phyloP scores from a whole-genome alignment of 331 rosid species.

The Quercus lobata region DNA sequence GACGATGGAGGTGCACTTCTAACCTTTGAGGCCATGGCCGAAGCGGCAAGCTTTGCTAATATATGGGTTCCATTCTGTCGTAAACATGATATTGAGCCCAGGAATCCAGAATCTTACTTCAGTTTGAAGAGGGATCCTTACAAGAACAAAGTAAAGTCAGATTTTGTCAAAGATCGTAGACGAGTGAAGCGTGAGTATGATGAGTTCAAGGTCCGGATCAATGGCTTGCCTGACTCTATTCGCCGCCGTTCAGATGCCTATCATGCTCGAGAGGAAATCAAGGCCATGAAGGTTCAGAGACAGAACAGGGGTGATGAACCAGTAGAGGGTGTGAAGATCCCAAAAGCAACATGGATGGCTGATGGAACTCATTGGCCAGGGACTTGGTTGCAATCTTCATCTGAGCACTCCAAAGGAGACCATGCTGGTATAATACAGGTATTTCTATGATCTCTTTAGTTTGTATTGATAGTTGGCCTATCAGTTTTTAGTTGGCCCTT shows the following conservation, averaged over 20 bases:
- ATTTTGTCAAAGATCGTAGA: constrained; percentile 52
- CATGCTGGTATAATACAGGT: constrained; percentile 57
- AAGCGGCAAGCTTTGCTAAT: constrained; percentile 52
- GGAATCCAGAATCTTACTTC: constrained; percentile 55
- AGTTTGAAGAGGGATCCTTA: constrained; percentile 47
- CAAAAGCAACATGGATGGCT: constrained; percentile 65
- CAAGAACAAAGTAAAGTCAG: constrained; percentile 43
- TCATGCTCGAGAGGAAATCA: constrained; percentile 54
- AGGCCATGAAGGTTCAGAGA: constrained; percentile 46
- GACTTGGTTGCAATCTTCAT: constrained; percentile 35
- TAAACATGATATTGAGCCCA: constrained; percentile 53
- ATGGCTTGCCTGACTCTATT: constrained; percentile 46
- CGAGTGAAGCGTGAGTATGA: constrained; percentile 53
- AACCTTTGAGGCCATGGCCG: constrained; percentile 60
- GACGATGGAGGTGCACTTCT: constrained; percentile 56
- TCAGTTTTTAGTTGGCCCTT: neutral
- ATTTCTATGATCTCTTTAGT: constrained; percentile 4
- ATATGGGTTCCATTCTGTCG: constrained; percentile 55
- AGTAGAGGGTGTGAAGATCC: constrained; percentile 34
- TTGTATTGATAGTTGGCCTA: neutral
- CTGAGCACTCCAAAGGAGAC: constrained; percentile 49
- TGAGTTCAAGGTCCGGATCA: constrained; percentile 51
- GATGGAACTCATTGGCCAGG: constrained; percentile 62
- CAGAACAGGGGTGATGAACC: constrained; percentile 47
- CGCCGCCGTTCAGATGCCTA: constrained; percentile 53